Evolutionary conservation across 208 protist species (phyloP), one percentile per base, ranked within the genome.

Genomic region (Tritrichomonas foetus): DNA sequence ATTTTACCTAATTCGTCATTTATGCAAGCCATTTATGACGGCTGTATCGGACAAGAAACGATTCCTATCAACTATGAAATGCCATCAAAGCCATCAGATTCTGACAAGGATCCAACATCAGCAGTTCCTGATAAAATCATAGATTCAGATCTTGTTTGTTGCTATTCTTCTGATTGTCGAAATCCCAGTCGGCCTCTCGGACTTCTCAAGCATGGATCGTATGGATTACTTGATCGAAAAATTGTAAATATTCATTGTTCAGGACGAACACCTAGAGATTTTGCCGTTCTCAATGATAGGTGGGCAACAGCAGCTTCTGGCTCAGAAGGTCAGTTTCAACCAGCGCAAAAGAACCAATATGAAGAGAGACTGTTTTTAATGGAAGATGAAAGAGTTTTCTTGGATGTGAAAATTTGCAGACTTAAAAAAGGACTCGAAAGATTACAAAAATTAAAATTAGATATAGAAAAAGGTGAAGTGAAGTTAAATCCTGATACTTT

Each of bases 251-350:
- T 16, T 20, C 20, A 14, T 0, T 89, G 78, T 36, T 53, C 41
- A 57, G 78, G 78, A 13, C 3, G 78, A 39, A 47, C 14, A 33
- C 22, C 44, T 61, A 33, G 2, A 11, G 78, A 89, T n/a, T 89
- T 39, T 36, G 53, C 41, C 16, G 78, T 49, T 53, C 27, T 16
- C 3, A 89, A 89, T 39, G 78, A 89, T 57, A 25, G 78, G 13
- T 89, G 78, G 78, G 78, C 78, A n/a, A 89, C 47, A n/a, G 20
- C 41, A 25, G 78, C 78, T 39, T 44, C 78, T 33, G 78, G 78
- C 8, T 89, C 47, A 33, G 78, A 89, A 53, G 20, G 78, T 20
- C 25, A 57, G 33, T 89, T 89, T 49, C 33, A 50, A 20, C 47
- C 47, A 39, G 41, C 47, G 3, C 78, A 53, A 39, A 89, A 50